phyloP scores from a whole-genome alignment of 108 stramenopile species.

The Stephanodiscus minutulus region DNA sequence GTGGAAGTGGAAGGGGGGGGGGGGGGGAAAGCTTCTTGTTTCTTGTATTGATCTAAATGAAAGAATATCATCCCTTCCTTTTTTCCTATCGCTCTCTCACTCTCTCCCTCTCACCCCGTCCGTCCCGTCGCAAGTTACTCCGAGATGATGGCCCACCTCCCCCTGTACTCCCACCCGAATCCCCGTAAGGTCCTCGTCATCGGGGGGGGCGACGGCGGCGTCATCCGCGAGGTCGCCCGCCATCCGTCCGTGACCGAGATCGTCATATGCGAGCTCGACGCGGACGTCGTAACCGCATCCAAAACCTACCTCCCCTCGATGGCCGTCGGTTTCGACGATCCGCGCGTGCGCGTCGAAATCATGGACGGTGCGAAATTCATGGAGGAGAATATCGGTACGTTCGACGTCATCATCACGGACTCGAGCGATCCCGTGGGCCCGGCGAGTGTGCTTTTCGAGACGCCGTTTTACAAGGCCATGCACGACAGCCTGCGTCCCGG shows the following conservation, averaged over 20 bases:
- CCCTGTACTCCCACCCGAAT: constrained; percentile 90
- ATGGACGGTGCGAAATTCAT: constrained; percentile 91
- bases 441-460: constrained; percentile 93
- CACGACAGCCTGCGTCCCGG: constrained; percentile 83
- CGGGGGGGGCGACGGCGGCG: constrained; percentile 98
- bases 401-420: constrained; percentile 92
- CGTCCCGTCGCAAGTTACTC: constrained; percentile 73
- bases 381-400: constrained; percentile 73
- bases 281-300: constrained; percentile 77
- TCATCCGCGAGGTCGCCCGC: constrained; percentile 90
- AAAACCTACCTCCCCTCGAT: constrained; percentile 85
- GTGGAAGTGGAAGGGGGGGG: too few species aligned
- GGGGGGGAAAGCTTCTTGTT: too few species aligned
- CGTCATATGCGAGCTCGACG: constrained; percentile 96
- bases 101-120: too few species aligned
- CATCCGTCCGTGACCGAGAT: constrained; percentile 89
- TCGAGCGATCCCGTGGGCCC: constrained; percentile 96
- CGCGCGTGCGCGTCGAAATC: constrained; percentile 83
- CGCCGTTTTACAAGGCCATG: constrained; percentile 93
- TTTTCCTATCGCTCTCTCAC: background rate
- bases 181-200: constrained; percentile 93
- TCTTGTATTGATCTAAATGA: too few species aligned
- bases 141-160: constrained; percentile 98
- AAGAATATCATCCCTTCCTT: too few species aligned
- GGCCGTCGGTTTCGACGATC: constrained; percentile 92